Percentiles rank a stretch among this genome's conserved stretches.
phyloP scores from a whole-genome alignment of 108 stramenopile genomes.

The Nitzschia sp. region DNA sequence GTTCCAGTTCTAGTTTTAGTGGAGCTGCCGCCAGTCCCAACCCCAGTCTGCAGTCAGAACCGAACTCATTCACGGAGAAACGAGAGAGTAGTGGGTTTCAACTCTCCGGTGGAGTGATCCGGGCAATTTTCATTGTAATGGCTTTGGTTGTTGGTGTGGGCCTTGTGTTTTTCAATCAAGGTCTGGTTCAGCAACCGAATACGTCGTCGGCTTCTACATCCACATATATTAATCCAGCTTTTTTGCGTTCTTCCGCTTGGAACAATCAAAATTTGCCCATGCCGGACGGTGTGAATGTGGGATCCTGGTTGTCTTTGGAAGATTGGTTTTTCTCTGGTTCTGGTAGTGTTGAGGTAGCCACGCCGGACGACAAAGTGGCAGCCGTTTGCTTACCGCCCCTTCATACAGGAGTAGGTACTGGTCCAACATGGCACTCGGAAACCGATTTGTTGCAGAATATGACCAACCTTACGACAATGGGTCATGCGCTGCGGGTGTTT shows the following conservation, averaged over 20 bases:
- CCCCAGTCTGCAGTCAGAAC: too few relatives aligned
- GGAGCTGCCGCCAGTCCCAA: too few relatives aligned
- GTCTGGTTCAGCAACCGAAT: too few relatives aligned
- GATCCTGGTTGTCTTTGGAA: slow-evolving; percentile 76
- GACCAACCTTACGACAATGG: slow-evolving; percentile 7
- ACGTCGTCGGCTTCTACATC: background rate
- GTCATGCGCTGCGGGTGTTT: slow-evolving; percentile 51
- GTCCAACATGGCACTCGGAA: slow-evolving; percentile 67
- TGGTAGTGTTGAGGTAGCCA: slow-evolving; percentile 70
- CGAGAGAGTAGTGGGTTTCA: too few relatives aligned
- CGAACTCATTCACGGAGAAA: too few relatives aligned
- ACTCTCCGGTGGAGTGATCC: too few relatives aligned
- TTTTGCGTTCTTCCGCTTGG: background rate
- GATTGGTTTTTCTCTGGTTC: slow-evolving; percentile 75
- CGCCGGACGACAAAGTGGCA: slow-evolving; percentile 44
- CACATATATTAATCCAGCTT: background rate
- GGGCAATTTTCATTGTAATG: too few relatives aligned
- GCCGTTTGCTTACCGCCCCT: slow-evolving; percentile 69
- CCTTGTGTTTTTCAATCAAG: too few relatives aligned
- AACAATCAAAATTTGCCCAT: slow-evolving; percentile 25
- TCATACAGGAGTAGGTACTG: slow-evolving; percentile 48
- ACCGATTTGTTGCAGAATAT: slow-evolving; percentile 66
- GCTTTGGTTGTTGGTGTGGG: too few relatives aligned
- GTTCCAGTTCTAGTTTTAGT: too few relatives aligned
- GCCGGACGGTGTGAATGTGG: slow-evolving; percentile 70